Base-by-base conservation (phyloP, 2,329 filamentous ascomycete genomes). In the Colletotrichum incanum region DNA sequence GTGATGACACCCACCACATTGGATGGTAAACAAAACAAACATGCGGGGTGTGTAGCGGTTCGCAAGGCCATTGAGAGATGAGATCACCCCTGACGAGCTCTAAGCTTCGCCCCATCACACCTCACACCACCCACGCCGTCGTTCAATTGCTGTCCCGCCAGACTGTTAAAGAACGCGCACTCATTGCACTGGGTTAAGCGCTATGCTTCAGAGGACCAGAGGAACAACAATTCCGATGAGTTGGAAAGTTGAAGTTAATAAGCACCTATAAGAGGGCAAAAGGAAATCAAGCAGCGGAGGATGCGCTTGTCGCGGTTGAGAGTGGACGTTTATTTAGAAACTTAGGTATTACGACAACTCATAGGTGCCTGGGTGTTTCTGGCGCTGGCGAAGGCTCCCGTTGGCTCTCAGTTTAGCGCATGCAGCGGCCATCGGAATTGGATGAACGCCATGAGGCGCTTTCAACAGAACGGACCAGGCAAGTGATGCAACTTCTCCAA, bases 301-400 rank as follows among this genome's bases (percentile, higher is more conserved):
- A 9, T 16, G 58, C 58, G 58, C 47, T 60, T 60, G 58, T 20
- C 58, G 58, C 41, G 58, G 5, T 31, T 60, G n/a, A 47, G 2
- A 49, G 59, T 28, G 28, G 59, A 47, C 5, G 20, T 26, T 1
- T 59, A 4, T 6, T 49, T 11, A 26, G 47, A 26, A 9, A 12
- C 41, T 34, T 20, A 37, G 14, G n/a, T 28, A 18, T 14, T 52
- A 23, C 18, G 37, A 20, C 8, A 64, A 37, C 34, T 41, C n/a
- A 18, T 26, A 23, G 58, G 26, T 23, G 26, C 41, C 41, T 37
- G 39, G 56, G n/a, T 11, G 20, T 20, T 4, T 37, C 20, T 26
- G 37, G 47, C 9, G 9, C n/a, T 23, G 54, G 37, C 14, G n/a
- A 37, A 34, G 11, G 26, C 39, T 28, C 26, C 31, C n/a, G 20